Evolutionary conservation across 208 protist genomes (phyloP), one percentile per base, ranked within the genome.

Genomic region (Trypanosoma grayi): DNA sequence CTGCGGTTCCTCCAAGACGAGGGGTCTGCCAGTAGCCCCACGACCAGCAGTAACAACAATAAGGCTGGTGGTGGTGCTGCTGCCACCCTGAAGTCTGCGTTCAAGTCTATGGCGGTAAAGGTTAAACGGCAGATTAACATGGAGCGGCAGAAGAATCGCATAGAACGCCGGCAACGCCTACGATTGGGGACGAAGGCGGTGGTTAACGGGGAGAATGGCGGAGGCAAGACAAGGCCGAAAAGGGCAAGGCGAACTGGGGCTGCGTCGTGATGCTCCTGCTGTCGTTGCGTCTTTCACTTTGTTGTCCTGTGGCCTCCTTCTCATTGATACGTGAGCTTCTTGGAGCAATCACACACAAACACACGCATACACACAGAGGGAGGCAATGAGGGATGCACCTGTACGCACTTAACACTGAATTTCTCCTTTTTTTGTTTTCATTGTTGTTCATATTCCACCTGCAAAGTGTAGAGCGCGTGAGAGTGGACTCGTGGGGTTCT

Each of bases 61-160:
- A n/a, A 16, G 34, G 25, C 14, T n/a, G 6, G 18, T 43, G 31
- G 59, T 22, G 7, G 33, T 36, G 53, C 47, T 31, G 20, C 65
- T 34, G 37, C 51, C 16, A 41, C 30, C 11, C 33, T 84, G 53
- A 40, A 28, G 51, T 53, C 48, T 0, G 37, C 66, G 0, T 92
- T 86, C 60, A 40, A 46, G 13, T 33, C 60, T n/a, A 81, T 78
- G 76, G 78, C 75, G 13, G 41, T 62, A 1, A 62, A 69, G 1
- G 81, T 91, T 27, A 81, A 76, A 60, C 73, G 66, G 33, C 60
- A 72, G 34, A 69, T 90, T 18, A 52, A 77, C 59, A 41, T 60
- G 30, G 73, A 81, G 51, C 77, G 81, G 55, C 69, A 75, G 60
- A 84, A 74, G 56, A 73, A 81, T 47, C 74, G 87, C 11, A 65